Base-by-base conservation (phyloP, 2,329 filamentous ascomycete species). In the Triangularia verruculosa region DNA sequence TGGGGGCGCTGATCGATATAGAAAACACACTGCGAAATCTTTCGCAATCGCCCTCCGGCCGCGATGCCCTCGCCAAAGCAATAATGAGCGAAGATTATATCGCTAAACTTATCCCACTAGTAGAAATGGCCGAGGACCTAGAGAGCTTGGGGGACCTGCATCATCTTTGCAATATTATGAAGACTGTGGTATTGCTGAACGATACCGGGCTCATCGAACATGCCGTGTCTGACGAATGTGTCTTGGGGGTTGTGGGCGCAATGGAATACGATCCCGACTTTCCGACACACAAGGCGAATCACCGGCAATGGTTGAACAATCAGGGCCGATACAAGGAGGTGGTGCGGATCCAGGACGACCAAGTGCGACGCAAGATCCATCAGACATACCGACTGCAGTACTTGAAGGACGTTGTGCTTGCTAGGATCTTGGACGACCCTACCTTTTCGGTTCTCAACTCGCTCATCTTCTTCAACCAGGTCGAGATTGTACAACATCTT, bases 221-320 rank as follows among this genome's bases (percentile, higher is more conserved):
- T 70, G 90, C 94, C 13, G 93, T 99, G 25, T 92, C 91, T 13
- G 94, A 98, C 77, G 87, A 93, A 63, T 89, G 93, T 69, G 88
- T 98, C 53, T 79, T 96, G 69, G 95, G 94, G 17, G 94, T 98
- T 25, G 93, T 99, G 39, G 95, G 95, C 65, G 95, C 95, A 24
- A 81, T 99, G 67, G 95, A 99, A 80, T 99, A 98, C 78, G 95
- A 99, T 72, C 94, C 95, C 0, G 95, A 99, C 77, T 99, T 98
- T 71, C 95, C 95, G 6, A 93, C 90, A 64, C 95, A 98, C 82
- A 98, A 97, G 76, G 94, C 95, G 24, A 98, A 98, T 73, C 95
- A 99, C 74, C 88, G 95, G 64, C 92, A 95, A 73, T 99, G 96
- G 82, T 83, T 99, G 61, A 88, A 89, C 66, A 92, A 95, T 74